Percentiles rank a stretch among this genome's conserved stretches.
Conservation (phyloP, 192 early-diverging fungal genomes). For the Mortierella claussenii region DNA sequence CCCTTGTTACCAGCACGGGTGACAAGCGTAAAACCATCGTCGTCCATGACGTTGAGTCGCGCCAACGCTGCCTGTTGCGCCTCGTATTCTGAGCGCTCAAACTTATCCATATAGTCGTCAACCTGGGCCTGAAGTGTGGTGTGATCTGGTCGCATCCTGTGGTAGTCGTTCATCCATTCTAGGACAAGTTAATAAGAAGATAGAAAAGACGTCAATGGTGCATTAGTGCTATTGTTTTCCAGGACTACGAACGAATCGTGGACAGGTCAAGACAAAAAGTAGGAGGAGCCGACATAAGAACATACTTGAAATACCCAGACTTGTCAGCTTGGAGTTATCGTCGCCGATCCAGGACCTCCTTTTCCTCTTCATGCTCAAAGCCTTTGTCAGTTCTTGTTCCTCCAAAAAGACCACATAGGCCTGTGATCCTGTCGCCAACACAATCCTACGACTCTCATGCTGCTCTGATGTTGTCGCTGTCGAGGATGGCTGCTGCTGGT, state of each 20-base stretch:
- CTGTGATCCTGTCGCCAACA: constrained; percentile 63
- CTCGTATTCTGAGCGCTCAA: constrained; percentile 80
- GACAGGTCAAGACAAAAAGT: not conserved
- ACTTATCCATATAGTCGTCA: constrained; percentile 80
- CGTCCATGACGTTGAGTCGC: constrained; percentile 85
- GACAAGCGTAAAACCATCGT: constrained; percentile 93
- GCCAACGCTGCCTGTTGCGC: constrained; percentile 71
- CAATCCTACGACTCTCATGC: not conserved
- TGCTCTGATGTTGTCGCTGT: not conserved
- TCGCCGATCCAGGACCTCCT: constrained; percentile 68
- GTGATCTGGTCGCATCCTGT: constrained; percentile 51
- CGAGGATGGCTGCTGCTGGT: too few species aligned
- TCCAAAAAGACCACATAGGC: constrained; percentile 80
- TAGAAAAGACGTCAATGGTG: too few species aligned
- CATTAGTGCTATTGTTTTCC: too few species aligned
- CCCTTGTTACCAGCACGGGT: constrained; percentile 73
- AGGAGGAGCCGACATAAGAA: not conserved
- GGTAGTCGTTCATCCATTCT: constrained; percentile 59
- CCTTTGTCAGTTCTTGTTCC: constrained; percentile 68
- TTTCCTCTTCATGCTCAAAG: constrained; percentile 69
- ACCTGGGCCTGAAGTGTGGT: constrained; percentile 68
- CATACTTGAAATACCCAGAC: constrained; percentile 62
- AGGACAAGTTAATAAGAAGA: constrained; percentile 1
- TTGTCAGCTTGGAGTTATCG: constrained; percentile 57
- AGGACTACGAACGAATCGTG: too few species aligned